A percentile compares a stretch with the other conserved stretches of the same genome.
Conservation (phyloP, 306 rosid species). For the Cyamopsis tetragonoloba region DNA sequence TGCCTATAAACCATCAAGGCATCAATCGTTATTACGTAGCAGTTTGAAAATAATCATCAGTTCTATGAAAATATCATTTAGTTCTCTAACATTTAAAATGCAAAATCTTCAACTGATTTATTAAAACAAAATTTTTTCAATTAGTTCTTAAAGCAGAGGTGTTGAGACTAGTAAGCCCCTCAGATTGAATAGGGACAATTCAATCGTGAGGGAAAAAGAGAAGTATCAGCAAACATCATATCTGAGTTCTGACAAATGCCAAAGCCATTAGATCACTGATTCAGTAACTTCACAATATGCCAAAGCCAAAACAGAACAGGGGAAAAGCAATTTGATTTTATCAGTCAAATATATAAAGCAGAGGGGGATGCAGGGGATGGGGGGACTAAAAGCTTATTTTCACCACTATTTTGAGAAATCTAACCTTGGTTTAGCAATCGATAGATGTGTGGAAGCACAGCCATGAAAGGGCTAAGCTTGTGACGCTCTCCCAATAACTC, state of each 20-base stretch:
- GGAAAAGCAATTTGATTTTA: background rate
- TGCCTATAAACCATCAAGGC: background rate
- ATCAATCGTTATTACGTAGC: background rate
- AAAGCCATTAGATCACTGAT: background rate
- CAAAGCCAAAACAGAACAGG: background rate
- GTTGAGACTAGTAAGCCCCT: background rate
- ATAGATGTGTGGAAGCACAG: constrained; percentile 64
- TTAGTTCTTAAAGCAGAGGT: background rate
- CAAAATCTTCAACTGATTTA: background rate
- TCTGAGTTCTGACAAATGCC: background rate
- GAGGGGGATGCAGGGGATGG: background rate
- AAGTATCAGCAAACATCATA: background rate
- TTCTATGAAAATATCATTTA: background rate
- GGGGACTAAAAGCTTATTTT: background rate
- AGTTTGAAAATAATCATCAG: background rate
- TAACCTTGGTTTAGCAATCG: constrained; percentile 90
- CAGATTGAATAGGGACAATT: background rate
- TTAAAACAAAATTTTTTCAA: background rate
- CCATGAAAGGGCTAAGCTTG: constrained; percentile 69
- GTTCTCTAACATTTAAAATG: background rate
- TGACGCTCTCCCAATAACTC: constrained; percentile 83
- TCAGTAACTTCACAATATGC: background rate
- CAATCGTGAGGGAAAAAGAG: background rate
- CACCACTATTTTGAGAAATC: constrained; percentile 20
- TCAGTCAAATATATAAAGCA: background rate